These are phyloP conservation scores for Guyanaporus albipodus DNA, from an alignment of 768 basidiomycete species.

Conservation along the genomic window DNA sequence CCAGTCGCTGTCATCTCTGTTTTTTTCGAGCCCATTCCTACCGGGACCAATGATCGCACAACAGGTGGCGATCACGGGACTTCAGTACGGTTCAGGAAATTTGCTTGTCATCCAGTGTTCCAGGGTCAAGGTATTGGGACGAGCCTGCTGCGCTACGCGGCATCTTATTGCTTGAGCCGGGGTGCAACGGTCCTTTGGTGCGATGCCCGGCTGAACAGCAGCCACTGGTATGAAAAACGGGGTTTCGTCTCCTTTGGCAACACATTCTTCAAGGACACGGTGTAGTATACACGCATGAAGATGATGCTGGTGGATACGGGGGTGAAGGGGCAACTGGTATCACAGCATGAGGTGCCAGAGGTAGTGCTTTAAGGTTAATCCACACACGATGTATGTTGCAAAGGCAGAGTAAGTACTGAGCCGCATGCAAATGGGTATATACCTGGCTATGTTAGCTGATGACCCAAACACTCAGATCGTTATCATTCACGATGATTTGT, in stretches of 20 bases:
- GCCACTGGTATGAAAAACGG: conserved; percentile 50
- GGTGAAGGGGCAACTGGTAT: background rate
- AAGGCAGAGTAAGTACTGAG: conserved; percentile 1
- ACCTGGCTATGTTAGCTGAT: conserved; percentile 8
- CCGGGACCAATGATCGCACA: conserved; percentile 1
- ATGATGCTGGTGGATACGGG: conserved; percentile 23
- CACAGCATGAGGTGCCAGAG: background rate
- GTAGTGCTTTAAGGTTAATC: background rate
- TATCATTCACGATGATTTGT: conserved; percentile 3
- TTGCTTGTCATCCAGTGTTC: conserved; percentile 49
- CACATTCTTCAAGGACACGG: conserved; percentile 48
- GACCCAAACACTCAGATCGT: conserved; percentile 5
- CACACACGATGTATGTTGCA: background rate
- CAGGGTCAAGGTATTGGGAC: conserved; percentile 55
- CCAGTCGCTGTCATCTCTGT: conserved; percentile 56
- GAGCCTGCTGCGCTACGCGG: conserved; percentile 38
- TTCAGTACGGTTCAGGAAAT: conserved; percentile 54
- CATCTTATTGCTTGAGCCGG: conserved; percentile 39
- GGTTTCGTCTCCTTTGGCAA: conserved; percentile 49
- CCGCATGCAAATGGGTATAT: background rate
- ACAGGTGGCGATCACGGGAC: conserved; percentile 1
- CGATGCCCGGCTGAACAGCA: conserved; percentile 47
- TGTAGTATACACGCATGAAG: conserved; percentile 57
- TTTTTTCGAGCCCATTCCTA: conserved; percentile 42
- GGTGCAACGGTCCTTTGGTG: conserved; percentile 50